Evolutionary conservation across 257 asterid species (phyloP).

Genomic region (Forsythia suspensa): DNA sequence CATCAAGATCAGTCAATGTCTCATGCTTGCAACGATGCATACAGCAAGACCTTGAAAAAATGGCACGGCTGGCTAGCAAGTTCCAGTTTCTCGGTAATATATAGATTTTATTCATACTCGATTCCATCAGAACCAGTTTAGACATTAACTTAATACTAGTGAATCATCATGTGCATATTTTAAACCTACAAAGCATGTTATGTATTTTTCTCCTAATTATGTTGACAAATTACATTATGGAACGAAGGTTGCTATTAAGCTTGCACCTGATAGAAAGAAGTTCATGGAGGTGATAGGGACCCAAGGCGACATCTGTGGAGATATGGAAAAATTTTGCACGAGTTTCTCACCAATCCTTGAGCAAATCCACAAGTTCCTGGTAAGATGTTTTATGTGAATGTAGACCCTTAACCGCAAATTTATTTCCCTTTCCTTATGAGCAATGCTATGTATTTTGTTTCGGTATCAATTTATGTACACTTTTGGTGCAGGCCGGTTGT

Average conservation of each 20-base stretch:
- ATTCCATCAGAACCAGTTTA: background rate
- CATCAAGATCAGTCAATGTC: constrained; percentile 77
- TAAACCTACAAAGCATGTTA: background rate
- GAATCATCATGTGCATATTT: background rate
- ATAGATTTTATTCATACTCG: background rate
- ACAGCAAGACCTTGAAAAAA: constrained; percentile 77
- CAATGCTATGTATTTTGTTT: too few species aligned
- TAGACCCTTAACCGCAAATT: background rate
- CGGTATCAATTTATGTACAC: background rate
- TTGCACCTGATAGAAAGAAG: constrained; percentile 78
- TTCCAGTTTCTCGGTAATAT: constrained; percentile 67
- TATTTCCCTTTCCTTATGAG: too few species aligned
- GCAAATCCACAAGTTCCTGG: constrained; percentile 70
- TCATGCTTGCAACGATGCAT: constrained; percentile 70
- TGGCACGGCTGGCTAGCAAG: constrained; percentile 94
- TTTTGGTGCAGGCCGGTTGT: constrained; percentile 39
- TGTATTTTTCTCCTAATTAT: background rate
- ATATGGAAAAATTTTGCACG: constrained; percentile 55
- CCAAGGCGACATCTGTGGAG: constrained; percentile 39
- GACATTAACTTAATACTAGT: too few species aligned
- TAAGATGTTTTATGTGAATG: constrained; percentile 19
- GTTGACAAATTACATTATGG: background rate
- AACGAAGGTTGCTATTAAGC: constrained; percentile 63
- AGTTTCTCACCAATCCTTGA: constrained; percentile 55
- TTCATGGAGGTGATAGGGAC: constrained; percentile 68